phyloP scores from a whole-genome alignment of 75 land plant species.

The Ceratopteris richardii region DNA sequence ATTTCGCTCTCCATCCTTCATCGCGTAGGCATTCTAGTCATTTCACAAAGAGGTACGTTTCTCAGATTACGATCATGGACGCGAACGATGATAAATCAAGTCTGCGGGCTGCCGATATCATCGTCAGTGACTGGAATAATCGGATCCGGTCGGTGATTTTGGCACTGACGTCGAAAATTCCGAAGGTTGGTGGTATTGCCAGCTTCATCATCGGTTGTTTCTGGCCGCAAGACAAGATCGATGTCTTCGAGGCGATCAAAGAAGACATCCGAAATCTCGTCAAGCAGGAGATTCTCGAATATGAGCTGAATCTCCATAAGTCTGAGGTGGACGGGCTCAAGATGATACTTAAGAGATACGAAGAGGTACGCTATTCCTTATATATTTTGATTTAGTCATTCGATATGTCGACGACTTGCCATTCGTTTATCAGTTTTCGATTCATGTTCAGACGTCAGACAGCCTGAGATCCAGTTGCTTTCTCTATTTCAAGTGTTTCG shows the following conservation, averaged over 20 bases:
- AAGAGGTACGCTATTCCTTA: neutral
- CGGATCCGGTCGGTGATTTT: neutral
- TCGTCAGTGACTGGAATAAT: slow-evolving; percentile 3
- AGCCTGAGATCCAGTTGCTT: no score
- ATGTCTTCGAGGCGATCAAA: neutral
- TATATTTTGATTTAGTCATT: neutral
- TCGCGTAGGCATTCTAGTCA: no score
- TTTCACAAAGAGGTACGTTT: no score
- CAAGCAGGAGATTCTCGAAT: slow-evolving; percentile 1
- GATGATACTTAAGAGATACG: neutral
- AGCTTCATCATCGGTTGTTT: neutral
- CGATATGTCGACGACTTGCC: neutral
- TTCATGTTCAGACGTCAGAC: no score
- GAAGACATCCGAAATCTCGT: neutral
- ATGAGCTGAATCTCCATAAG: neutral
- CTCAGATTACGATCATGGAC: no score
- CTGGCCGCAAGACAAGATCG: neutral
- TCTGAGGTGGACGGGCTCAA: neutral
- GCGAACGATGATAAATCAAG: no score
- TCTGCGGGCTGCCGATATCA: no score
- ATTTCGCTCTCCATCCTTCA: no score
- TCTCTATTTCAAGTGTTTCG: no score
- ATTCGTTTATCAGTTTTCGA: no score
- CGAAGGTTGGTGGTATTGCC: neutral
- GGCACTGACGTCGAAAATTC: neutral